Base-by-base conservation (phyloP, 768 basidiomycete species). In the Mycena rebaudengoi region DNA sequence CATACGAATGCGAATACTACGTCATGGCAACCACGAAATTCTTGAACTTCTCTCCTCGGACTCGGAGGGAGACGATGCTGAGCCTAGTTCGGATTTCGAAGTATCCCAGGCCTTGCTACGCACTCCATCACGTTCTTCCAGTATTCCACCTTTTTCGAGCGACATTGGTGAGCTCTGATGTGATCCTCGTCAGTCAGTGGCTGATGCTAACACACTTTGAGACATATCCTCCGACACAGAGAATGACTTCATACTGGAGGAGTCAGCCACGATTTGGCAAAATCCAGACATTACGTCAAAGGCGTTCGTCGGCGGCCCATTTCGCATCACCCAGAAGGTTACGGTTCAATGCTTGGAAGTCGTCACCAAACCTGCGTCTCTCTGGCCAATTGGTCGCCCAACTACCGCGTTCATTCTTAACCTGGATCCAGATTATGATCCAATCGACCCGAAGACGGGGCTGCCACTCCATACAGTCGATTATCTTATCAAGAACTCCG, bases 21-120 rank as follows among this genome's bases (percentile, higher is more conserved):
- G 18, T 1, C 37, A 40, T 18, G 39, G 39, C n/a, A 39, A n/a
- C 18, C 52, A 26, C 5, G 55, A 57, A 5, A 26, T 49, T 8
- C 2, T 58, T 7, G 45, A 58, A n/a, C 23, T 58, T 12, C 18
- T 29, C 8, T 44, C 54, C 7, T n/a, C n/a, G n/a, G 43, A 56
- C 26, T 56, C 54, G 54, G 44, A 48, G 5, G 56, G 14, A 35
- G 37, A 53, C 23, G 49, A 50, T 35, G 30, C 49, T n/a, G 49
- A 50, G 30, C 43, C 44, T 26, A 20, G 23, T n/a, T 8, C n/a
- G 16, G 56, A 58, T 20, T 7, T 7, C 14, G 33, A 39, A 21
- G n/a, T 23, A 6, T 37, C 33, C 21, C 30, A n/a, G 5, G 23
- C 20, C 28, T 20, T 26, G 16, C 23, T 5, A 8, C 20, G 23